phyloP scores from a whole-genome alignment of 371 early-diverging fungal species.

The Rhizopus stolonifer region DNA sequence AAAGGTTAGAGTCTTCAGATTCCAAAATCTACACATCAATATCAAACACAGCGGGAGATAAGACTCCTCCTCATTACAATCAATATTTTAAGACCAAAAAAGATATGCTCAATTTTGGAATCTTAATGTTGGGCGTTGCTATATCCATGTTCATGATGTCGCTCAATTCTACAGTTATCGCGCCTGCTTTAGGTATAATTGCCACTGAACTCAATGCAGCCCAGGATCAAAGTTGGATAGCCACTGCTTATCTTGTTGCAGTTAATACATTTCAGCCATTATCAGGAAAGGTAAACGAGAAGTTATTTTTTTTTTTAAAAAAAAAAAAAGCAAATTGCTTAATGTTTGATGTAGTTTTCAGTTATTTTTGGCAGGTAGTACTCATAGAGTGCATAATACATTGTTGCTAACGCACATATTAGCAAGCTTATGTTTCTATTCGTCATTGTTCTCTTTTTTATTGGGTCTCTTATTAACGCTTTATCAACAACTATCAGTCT shows the following conservation, averaged over 20 bases:
- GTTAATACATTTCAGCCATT: slow-evolving; percentile 55
- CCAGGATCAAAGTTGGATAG: slow-evolving; percentile 32
- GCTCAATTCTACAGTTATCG: slow-evolving; percentile 76
- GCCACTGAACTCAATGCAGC: slow-evolving; percentile 53
- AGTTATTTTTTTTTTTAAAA: background rate
- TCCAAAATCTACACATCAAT: too few species aligned
- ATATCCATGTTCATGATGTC: slow-evolving; percentile 73
- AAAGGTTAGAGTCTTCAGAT: too few species aligned
- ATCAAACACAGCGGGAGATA: too few species aligned
- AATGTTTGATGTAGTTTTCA: slow-evolving; percentile 37
- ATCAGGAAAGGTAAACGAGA: slow-evolving; percentile 54
- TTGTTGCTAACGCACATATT: too few species aligned
- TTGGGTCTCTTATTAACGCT: slow-evolving; percentile 58
- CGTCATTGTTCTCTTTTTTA: slow-evolving; percentile 49
- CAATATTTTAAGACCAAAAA: slow-evolving; percentile 3
- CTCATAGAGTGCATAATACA: too few species aligned
- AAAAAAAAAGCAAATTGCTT: too few species aligned
- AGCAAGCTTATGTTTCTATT: slow-evolving; percentile 54
- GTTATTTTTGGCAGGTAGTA: slow-evolving; percentile 67
- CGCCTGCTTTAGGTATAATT: slow-evolving; percentile 65
- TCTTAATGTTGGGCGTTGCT: slow-evolving; percentile 26
- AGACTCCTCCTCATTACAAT: too few species aligned
- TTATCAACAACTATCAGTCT: slow-evolving; percentile 52
- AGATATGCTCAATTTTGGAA: background rate
- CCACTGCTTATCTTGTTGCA: slow-evolving; percentile 53